These are phyloP conservation scores for Crithidia brevicula DNA, from an alignment of 208 protist species.

Conservation along the genomic window DNA sequence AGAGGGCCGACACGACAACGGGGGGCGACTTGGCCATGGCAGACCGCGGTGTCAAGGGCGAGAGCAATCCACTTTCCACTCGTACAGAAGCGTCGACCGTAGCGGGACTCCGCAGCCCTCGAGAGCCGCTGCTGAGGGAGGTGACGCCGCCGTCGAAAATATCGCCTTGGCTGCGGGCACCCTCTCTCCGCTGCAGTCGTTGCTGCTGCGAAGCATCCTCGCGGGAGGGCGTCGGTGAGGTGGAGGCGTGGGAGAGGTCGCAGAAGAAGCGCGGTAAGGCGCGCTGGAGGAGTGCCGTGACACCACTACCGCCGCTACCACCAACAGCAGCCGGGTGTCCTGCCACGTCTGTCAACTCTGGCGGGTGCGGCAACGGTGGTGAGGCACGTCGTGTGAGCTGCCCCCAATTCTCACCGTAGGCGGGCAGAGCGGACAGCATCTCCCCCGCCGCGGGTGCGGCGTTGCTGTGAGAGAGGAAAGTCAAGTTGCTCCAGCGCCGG, in stretches of 20 bases:
- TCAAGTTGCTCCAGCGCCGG: constrained; percentile 5
- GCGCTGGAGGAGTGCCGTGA: background rate
- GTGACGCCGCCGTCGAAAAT: too few species aligned
- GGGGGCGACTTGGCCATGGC: background rate
- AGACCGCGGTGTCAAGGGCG: background rate
- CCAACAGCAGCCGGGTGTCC: background rate
- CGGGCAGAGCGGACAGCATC: too few species aligned
- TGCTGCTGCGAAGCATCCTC: background rate
- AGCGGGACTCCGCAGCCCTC: background rate
- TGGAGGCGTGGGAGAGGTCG: background rate
- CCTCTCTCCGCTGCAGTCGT: background rate
- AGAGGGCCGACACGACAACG: background rate
- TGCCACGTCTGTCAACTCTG: too few species aligned
- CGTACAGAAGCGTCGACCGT: background rate
- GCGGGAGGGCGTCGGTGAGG: background rate
- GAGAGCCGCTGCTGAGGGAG: background rate
- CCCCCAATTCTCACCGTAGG: too few species aligned
- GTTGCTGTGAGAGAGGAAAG: background rate
- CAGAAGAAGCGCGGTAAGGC: background rate
- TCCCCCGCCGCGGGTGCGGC: too few species aligned
- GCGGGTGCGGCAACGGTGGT: too few species aligned
- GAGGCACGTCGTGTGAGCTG: too few species aligned
- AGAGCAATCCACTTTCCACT: background rate
- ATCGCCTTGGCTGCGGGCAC: too few species aligned
- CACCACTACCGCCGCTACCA: background rate